These are phyloP conservation scores for Calendula officinalis DNA, from an alignment of 129 eudicot genomes.

Conservation along the genomic window DNA sequence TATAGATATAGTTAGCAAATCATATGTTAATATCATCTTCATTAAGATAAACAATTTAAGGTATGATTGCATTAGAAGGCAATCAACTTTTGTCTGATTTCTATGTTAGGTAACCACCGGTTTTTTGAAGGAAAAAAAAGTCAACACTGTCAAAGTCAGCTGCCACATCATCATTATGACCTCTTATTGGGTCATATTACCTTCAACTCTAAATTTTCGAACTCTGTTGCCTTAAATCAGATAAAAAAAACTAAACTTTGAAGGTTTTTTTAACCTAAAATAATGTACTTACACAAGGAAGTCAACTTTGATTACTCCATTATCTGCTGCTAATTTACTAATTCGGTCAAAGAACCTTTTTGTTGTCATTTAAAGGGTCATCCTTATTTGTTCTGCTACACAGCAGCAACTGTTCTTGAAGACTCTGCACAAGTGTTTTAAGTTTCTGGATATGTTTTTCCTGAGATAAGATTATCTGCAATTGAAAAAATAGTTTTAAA, in stretches of 20 bases:
- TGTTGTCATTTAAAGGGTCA: slow-evolving; percentile 28
- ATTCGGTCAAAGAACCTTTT: slow-evolving; percentile 27
- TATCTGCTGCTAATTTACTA: slow-evolving; percentile 28
- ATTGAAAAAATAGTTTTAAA: background rate
- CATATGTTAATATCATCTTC: background rate
- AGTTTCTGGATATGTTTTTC: slow-evolving; percentile 50
- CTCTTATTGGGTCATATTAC: background rate
- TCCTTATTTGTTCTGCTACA: slow-evolving; percentile 33
- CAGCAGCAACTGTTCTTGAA: slow-evolving; percentile 42
- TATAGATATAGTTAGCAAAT: background rate
- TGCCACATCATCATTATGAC: background rate
- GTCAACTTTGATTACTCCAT: slow-evolving; percentile 29
- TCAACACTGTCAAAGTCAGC: background rate
- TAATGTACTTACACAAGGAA: slow-evolving; percentile 16
- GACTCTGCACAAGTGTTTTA: slow-evolving; percentile 44
- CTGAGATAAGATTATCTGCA: slow-evolving; percentile 55
- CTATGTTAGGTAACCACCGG: background rate
- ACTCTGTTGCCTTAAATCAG: background rate
- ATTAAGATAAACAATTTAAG: background rate
- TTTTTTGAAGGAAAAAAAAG: no score
- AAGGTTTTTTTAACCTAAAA: background rate
- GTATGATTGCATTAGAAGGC: background rate
- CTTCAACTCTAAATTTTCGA: no score
- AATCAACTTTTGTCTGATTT: background rate
- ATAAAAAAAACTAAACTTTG: background rate